Base-by-base conservation (phyloP, 768 basidiomycete genomes). In the Serendipita sp. region DNA sequence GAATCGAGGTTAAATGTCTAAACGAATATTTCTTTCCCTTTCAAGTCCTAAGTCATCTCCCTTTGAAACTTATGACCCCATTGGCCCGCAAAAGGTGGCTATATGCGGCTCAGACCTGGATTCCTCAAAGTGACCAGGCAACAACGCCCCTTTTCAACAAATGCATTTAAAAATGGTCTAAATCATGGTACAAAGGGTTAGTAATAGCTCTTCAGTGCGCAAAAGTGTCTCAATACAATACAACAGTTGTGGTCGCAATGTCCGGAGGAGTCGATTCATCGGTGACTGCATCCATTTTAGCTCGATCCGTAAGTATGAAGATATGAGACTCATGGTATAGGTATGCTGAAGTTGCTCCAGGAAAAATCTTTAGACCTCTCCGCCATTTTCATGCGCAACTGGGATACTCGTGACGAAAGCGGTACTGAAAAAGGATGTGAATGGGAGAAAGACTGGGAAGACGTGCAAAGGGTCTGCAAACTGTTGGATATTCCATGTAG, bases 181-280 rank as follows among this genome's bases (percentile, higher is more conserved):
- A 32, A 60, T 10, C n/a, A 60, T 36, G 56, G 63, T 1, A 16
- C 28, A 18, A 60, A 60, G 30, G 56, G 56, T 60, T 35, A 30
- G 56, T 34, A 38, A 5, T 10, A 41, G 7, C 41, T 41, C 41
- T 7, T 41, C 13, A 41, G 41, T 41, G 41, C 10, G 48, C 23
- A 52, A 52, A 52, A 8, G 32, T 16, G 48, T 52, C 48, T 52
- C 32, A 34, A 52, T n/a, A 34, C 35, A 11, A n/a, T 11, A 11
- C 35, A 51, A 18, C 68, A 93, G 93, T 98, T 54, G 82, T 89
- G 3, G 83, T 95, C 5, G 91, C 89, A 23, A 93, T 96, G 89
- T 94, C 91, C 0, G 94, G 94, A 32, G 94, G 94, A 2, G 93
- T 97, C 11, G 94, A 98, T 72, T 95, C 92, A 3, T 91, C 90